These are phyloP conservation scores for Populus trichocarpa DNA, from an alignment of 441 rosid genomes.

Conservation along the genomic window DNA sequence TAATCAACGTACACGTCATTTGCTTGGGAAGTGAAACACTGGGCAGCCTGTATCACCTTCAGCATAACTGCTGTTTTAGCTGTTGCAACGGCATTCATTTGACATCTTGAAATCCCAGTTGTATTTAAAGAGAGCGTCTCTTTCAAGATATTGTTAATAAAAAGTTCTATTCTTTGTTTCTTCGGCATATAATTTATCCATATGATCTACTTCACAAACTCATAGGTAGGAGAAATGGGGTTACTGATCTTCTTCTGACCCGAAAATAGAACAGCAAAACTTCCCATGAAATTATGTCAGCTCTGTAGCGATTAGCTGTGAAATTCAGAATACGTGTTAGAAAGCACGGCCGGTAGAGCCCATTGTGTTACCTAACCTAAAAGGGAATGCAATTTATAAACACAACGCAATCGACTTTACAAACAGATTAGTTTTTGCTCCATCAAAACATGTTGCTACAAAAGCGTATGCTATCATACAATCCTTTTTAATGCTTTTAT, in stretches of 20 bases:
- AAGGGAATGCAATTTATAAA: neutral
- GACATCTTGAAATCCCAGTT: neutral
- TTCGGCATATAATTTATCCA: neutral
- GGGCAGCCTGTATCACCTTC: neutral
- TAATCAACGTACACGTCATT: slow-evolving; percentile 55
- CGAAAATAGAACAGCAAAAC: neutral
- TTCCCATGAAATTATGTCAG: neutral
- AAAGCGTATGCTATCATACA: neutral
- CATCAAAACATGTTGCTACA: neutral
- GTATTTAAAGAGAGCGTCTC: neutral
- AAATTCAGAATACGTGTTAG: neutral
- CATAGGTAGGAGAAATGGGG: neutral
- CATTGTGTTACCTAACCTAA: neutral
- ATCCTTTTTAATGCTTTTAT: neutral
- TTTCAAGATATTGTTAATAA: neutral
- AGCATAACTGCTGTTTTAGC: neutral
- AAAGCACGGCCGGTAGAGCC: neutral
- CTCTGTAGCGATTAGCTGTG: neutral
- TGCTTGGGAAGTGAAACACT: slow-evolving; percentile 46
- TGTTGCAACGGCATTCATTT: neutral
- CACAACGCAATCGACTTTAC: neutral
- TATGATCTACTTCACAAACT: neutral
- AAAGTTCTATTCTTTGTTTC: neutral
- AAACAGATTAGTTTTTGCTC: neutral
- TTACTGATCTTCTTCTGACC: neutral